Conservation (phyloP, 305 asterid genomes). For the Solanum hybrid region DNA sequence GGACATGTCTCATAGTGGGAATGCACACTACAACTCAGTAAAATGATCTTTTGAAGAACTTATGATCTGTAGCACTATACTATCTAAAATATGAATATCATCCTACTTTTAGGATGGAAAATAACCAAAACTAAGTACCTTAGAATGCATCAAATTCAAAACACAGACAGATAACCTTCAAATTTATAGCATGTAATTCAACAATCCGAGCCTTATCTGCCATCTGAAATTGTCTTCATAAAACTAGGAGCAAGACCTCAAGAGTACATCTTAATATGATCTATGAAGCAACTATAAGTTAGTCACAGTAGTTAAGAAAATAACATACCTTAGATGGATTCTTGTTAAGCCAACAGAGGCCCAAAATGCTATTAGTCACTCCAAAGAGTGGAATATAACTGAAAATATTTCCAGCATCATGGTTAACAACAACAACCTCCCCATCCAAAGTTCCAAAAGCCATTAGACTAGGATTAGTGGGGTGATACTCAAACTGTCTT, state of each 20-base stretch:
- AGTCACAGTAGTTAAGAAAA: background rate
- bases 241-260: background rate
- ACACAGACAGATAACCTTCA: background rate
- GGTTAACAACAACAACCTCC: slow-evolving; percentile 62
- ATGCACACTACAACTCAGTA: background rate
- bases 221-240: background rate
- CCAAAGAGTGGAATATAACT: slow-evolving; percentile 29
- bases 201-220: background rate
- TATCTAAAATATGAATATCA: background rate
- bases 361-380: slow-evolving; percentile 41
- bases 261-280: background rate
- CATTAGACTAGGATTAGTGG: slow-evolving; percentile 60
- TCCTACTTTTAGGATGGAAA: background rate
- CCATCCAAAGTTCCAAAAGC: slow-evolving; percentile 87
- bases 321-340: slow-evolving; percentile 60
- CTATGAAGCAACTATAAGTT: background rate
- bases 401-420: slow-evolving; percentile 46
- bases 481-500: slow-evolving; percentile 86
- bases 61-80: background rate
- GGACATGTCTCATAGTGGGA: background rate
- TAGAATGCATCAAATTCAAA: background rate
- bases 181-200: background rate
- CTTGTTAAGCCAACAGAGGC: slow-evolving; percentile 75
- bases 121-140: background rate
- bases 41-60: background rate